Conservation (phyloP, 306 rosid genomes). For the Alnus glutinosa region DNA sequence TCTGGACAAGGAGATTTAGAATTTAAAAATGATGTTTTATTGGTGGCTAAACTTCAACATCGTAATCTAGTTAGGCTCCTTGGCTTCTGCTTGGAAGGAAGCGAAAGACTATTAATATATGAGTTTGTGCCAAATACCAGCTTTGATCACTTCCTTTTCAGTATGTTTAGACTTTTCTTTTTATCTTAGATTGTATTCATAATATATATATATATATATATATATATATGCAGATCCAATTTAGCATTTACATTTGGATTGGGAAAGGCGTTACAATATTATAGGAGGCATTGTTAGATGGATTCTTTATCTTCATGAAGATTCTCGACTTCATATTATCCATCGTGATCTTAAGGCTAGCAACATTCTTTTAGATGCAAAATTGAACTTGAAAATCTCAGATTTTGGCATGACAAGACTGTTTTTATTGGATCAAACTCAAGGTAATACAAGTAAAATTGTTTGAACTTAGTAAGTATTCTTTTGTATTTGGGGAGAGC, state of each 20-base stretch:
- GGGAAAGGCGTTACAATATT: slow-evolving; percentile 40
- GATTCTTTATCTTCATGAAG: slow-evolving; percentile 50
- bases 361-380: slow-evolving; percentile 42
- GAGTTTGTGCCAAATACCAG: slow-evolving; percentile 54
- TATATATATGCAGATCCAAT: slow-evolving; percentile 32
- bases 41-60: slow-evolving; percentile 53
- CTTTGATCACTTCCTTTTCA: slow-evolving; percentile 46
- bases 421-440: slow-evolving; percentile 33
- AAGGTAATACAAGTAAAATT: slow-evolving; percentile 33
- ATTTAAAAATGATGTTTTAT: slow-evolving; percentile 44
- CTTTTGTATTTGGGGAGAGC: neutral
- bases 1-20: slow-evolving; percentile 41
- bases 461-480: slow-evolving; percentile 44
- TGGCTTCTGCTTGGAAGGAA: slow-evolving; percentile 34
- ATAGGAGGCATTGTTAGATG: slow-evolving; percentile 41
- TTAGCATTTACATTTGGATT: slow-evolving; percentile 23
- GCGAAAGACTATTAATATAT: slow-evolving; percentile 44
- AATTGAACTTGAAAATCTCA: slow-evolving; percentile 42
- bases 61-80: slow-evolving; percentile 38
- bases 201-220: too few species aligned
- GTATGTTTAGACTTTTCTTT: too few species aligned
- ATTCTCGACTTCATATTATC: slow-evolving; percentile 39
- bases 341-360: slow-evolving; percentile 51
- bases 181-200: too few species aligned
- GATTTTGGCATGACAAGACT: slow-evolving; percentile 53